Evolutionary conservation across 352 stramenopile species (phyloP).

Genomic region (Pilasporangium apinafurcum): DNA sequence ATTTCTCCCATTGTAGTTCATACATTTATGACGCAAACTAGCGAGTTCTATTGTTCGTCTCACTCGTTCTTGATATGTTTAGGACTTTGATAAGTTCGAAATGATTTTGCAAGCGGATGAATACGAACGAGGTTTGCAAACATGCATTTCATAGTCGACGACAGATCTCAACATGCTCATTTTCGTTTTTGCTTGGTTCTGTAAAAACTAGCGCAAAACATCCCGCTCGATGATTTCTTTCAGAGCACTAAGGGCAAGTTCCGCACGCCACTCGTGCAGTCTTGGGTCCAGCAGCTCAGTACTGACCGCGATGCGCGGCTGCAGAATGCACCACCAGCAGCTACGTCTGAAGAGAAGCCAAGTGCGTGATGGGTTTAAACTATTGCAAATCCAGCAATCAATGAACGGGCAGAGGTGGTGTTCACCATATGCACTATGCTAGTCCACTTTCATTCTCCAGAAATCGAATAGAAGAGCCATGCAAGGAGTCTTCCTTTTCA

Average conservation of each 20-base stretch:
- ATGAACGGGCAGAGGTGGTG: too few relatives aligned
- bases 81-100: constrained; percentile 94
- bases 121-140: constrained; percentile 79
- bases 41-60: not conserved
- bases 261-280: constrained; percentile 72
- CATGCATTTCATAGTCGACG: constrained; percentile 8
- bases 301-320: constrained; percentile 39
- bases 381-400: too few relatives aligned
- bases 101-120: constrained; percentile 94
- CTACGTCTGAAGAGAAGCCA: not conserved
- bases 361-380: too few relatives aligned
- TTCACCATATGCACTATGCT: too few relatives aligned
- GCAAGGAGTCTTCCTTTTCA: too few relatives aligned
- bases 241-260: constrained; percentile 79
- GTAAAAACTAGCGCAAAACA: constrained; percentile 32
- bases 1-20: not conserved
- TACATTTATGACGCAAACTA: constrained; percentile 1
- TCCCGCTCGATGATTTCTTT: constrained; percentile 73
- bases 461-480: too few relatives aligned
- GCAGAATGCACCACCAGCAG: constrained; percentile 2
- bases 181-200: not conserved
- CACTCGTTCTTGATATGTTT: not conserved
- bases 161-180: constrained; percentile 1
- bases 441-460: too few relatives aligned
- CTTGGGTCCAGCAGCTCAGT: constrained; percentile 61